Evolutionary conservation across 495 filamentous ascomycete species (phyloP), one percentile per base, ranked within the genome.

Genomic region (Penicillium ochrochloron): DNA sequence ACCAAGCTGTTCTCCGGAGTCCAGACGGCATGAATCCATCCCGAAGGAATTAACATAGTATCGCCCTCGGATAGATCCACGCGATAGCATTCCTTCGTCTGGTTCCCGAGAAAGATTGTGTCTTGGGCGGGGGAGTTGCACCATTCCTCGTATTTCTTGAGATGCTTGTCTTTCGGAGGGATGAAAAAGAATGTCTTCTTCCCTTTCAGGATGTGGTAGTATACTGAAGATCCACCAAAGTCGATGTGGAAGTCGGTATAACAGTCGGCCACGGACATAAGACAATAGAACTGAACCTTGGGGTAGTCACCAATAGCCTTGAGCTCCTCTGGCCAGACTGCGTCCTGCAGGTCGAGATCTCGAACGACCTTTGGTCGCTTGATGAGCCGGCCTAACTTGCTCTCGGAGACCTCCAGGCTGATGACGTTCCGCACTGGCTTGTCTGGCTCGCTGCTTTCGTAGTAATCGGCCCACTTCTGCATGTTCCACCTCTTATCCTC

Each of bases 211-310:
- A 92, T 91, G 66, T 91, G 90, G 66, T 92, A 92, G 69, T 88
- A 92, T 10, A 92, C 90, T 1, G 88, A 91, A 9, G 90, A 92
- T 4, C 90, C 90, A 50, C 89, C 90, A 75, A 92, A 92, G 70
- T 92, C 90, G 66, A 92, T 90, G 72, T 92, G 90, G 65, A 92
- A 92, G 74, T 92, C 90, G 25, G 90, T 92, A 63, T 89, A 92
- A 64, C 88, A 91, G 70, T 92, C 88, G 21, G 88, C 87, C 19
- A 92, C 90, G 33, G 90, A 92, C 90, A 92, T 92, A 41, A 92
- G 75, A 70, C 85, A 89, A 76, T 90, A 90, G 66, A 89, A 89
- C 59, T 90, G 87, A 10, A 90, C 88, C 62, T 86, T 86, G 4
- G 87, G 86, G 33, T 78, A 84, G 61, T 87, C 85, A 19, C 78